Evolutionary conservation across 2,329 filamentous ascomycete species (phyloP).

Genomic region (Curvularia sp.): DNA sequence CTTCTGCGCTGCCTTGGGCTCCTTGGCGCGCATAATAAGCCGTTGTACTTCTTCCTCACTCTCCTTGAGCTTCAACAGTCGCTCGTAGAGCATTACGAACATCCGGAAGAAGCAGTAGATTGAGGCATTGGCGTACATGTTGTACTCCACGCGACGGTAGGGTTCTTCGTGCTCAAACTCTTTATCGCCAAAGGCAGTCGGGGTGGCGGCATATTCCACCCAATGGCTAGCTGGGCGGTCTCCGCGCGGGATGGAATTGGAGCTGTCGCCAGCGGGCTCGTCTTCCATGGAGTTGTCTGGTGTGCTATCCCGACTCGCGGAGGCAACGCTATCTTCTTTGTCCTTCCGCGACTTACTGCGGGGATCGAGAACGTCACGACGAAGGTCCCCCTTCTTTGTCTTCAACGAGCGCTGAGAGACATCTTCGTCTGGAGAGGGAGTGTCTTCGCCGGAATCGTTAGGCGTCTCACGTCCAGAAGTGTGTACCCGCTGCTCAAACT

Average conservation of each 20-base stretch:
- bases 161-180: conserved; percentile 77
- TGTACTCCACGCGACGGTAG: conserved; percentile 81
- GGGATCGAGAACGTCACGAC: conserved; percentile 84
- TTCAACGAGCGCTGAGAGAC: conserved; percentile 72
- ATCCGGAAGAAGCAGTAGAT: conserved; percentile 95
- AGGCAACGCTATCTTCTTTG: conserved; percentile 80
- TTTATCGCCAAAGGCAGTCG: conserved; percentile 66
- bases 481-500: conserved; percentile 72
- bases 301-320: conserved; percentile 85
- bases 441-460: conserved; percentile 65
- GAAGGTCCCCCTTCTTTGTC: conserved; percentile 71
- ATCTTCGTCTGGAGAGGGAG: conserved; percentile 71
- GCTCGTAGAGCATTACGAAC: conserved; percentile 88
- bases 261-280: conserved; percentile 70
- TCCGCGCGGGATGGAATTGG: conserved; percentile 61
- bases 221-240: conserved; percentile 72
- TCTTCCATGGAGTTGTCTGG: conserved; percentile 86
- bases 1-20: conserved; percentile 80
- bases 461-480: conserved; percentile 50
- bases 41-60: conserved; percentile 75
- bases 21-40: conserved; percentile 75
- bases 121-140: conserved; percentile 88
- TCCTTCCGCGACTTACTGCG: conserved; percentile 74
- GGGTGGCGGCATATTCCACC: conserved; percentile 64
- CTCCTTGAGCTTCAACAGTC: conserved; percentile 83